Percentiles rank a stretch among this genome's conserved stretches.
Evolutionary conservation across 2,329 filamentous ascomycete genomes (phyloP).

Genomic region (Epichloe baconii): DNA sequence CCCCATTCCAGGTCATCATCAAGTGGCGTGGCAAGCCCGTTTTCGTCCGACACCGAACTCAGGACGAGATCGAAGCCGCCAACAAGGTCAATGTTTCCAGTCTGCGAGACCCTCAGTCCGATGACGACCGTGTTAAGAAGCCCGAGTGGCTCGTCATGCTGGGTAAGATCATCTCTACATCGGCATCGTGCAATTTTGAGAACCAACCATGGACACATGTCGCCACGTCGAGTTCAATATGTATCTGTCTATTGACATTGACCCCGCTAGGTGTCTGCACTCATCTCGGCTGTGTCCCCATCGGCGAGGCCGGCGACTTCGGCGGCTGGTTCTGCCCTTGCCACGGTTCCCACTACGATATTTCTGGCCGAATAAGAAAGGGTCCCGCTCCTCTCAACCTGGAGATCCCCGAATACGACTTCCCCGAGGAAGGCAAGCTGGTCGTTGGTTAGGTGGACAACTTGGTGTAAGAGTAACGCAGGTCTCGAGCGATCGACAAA

Average conservation of each 20-base stretch:
- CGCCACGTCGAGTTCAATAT: not conserved
- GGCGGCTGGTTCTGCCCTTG: constrained; percentile 99
- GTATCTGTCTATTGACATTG: not conserved
- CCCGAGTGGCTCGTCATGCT: constrained; percentile 99
- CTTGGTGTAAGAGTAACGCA: constrained; percentile 11
- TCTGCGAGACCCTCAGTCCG: constrained; percentile 82
- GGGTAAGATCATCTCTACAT: constrained; percentile 38
- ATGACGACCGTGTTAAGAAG: constrained; percentile 91
- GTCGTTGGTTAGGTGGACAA: constrained; percentile 67
- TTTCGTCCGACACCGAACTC: constrained; percentile 97
- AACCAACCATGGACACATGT: not conserved
- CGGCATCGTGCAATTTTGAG: not conserved
- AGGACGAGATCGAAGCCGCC: constrained; percentile 86
- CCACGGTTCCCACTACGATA: constrained; percentile 99
- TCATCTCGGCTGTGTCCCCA: constrained; percentile 96
- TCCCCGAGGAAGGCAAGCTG: constrained; percentile 78
- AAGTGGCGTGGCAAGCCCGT: constrained; percentile 99
- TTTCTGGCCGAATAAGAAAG: constrained; percentile 95
- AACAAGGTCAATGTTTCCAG: constrained; percentile 71
- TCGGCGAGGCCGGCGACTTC: constrained; percentile 94
- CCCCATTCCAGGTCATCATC: constrained; percentile 68
- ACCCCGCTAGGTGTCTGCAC: constrained; percentile 73
- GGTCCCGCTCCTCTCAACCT: constrained; percentile 95
- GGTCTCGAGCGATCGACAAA: constrained; percentile 1
- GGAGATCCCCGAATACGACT: constrained; percentile 85